Percentiles rank a stretch among this genome's conserved stretches.
Conservation (phyloP, 225 moss, liverwort and hornwort genomes). For the Antitrichia curtipendula region DNA sequence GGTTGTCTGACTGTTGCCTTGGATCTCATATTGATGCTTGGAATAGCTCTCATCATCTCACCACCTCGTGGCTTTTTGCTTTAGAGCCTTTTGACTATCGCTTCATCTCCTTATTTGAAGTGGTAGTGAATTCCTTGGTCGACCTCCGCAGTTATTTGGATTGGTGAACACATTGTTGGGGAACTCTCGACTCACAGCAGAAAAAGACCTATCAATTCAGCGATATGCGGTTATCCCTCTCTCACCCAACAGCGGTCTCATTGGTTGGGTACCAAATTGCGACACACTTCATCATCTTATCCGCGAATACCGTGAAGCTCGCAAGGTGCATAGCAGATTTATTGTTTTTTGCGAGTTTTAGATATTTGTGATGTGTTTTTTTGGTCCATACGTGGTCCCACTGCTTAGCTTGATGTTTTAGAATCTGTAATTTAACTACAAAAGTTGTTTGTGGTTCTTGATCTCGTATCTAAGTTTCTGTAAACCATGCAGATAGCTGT, state of each 20-base stretch:
- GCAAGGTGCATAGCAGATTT: conserved; percentile 35
- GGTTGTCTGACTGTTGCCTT: not conserved
- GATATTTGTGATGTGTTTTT: not conserved
- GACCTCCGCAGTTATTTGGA: conserved; percentile 72
- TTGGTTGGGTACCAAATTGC: conserved; percentile 98
- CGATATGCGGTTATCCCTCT: conserved; percentile 95
- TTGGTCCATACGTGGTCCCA: not conserved
- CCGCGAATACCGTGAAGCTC: conserved; percentile 85
- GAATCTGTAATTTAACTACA: not conserved
- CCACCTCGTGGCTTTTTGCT: not conserved
- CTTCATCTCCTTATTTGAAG: not conserved
- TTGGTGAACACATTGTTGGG: conserved; percentile 89
- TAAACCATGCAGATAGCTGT: conserved; percentile 40
- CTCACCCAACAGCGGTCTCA: conserved; percentile 95
- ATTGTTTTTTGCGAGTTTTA: not conserved
- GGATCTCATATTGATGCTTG: not conserved
- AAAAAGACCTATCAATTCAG: conserved; percentile 92
- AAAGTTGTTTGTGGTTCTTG: not conserved
- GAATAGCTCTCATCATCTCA: not conserved
- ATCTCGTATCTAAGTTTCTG: not conserved
- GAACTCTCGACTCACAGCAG: conserved; percentile 82
- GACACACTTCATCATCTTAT: conserved; percentile 94
- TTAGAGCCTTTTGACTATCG: not conserved
- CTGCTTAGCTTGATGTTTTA: not conserved
- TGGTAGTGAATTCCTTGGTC: not conserved